Percentiles rank a stretch among this genome's conserved stretches.
Evolutionary conservation across 148 eudicot species (phyloP).

Genomic region (Rhododendron mucronatum): DNA sequence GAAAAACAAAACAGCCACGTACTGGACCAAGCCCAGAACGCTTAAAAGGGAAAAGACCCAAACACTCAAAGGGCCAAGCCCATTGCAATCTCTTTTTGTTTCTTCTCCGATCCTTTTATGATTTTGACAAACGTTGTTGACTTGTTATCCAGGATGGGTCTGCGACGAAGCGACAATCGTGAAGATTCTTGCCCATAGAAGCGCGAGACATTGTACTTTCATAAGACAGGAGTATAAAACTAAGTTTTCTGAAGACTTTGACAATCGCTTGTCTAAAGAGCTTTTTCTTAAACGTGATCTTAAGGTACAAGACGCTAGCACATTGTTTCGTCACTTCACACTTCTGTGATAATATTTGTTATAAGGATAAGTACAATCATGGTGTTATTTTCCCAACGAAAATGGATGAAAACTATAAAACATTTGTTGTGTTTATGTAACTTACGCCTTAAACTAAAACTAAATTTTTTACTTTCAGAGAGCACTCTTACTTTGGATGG

Average conservation of each 20-base stretch:
- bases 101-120: too few species aligned
- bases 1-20: too few species aligned
- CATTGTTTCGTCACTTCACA: not conserved
- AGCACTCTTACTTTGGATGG: slow-evolving; percentile 41
- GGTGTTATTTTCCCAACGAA: not conserved
- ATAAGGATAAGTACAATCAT: not conserved
- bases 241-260: slow-evolving; percentile 56
- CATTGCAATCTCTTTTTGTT: too few species aligned
- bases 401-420: not conserved
- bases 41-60: too few species aligned
- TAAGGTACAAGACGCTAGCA: slow-evolving; percentile 33
- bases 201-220: slow-evolving; percentile 57
- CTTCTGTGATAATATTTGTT: not conserved
- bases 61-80: too few species aligned
- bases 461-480: not conserved
- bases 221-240: slow-evolving; percentile 57
- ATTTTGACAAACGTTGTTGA: too few species aligned
- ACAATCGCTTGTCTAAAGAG: slow-evolving; percentile 50
- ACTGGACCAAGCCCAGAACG: too few species aligned
- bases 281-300: slow-evolving; percentile 37
- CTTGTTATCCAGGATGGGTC: slow-evolving; percentile 42
- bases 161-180: slow-evolving; percentile 64
- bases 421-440: not conserved
- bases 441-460: not conserved
- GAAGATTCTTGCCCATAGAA: slow-evolving; percentile 67